A percentile compares a stretch with the other conserved stretches of the same genome.
These are phyloP conservation scores for Hysterium pulicare DNA, from an alignment of 2,329 filamentous ascomycete species.

Conservation along the genomic window DNA sequence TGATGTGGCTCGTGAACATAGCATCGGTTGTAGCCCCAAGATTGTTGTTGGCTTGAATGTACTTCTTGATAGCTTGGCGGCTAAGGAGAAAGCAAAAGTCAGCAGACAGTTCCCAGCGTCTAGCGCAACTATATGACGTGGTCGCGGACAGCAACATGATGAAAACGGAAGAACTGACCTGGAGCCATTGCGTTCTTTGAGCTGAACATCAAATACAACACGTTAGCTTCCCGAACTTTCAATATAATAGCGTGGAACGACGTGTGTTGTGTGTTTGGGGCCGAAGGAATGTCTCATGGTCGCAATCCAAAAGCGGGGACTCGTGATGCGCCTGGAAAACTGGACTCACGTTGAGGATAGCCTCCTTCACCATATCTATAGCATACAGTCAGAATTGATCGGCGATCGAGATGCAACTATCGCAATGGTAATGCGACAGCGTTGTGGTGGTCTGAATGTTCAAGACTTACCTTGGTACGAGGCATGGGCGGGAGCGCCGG, in stretches of 20 bases:
- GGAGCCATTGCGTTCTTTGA: conserved; percentile 68
- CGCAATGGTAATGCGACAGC: conserved; percentile 44
- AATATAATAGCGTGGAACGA: conserved; percentile 9
- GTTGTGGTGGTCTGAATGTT: conserved; percentile 40
- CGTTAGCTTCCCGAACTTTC: conserved; percentile 45
- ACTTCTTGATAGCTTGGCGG: conserved; percentile 72
- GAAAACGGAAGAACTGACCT: conserved; percentile 53
- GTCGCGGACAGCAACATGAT: conserved; percentile 20
- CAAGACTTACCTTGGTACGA: conserved; percentile 63
- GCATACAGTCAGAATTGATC: conserved; percentile 50
- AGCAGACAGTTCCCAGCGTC: conserved; percentile 25
- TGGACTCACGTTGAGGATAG: conserved; percentile 66
- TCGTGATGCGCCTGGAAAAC: conserved; percentile 47
- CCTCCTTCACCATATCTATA: conserved; percentile 71
- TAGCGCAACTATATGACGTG: conserved; percentile 22
- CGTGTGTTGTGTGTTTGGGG: conserved; percentile 27
- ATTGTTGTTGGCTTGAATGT: conserved; percentile 69
- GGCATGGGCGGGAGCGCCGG: conserved; percentile 55
- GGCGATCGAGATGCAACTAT: conserved; percentile 47
- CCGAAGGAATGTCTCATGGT: conserved; percentile 29
- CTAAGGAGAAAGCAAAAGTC: conserved; percentile 42
- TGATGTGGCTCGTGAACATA: conserved; percentile 72
- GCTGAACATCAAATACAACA: conserved; percentile 47
- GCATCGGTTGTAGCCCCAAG: conserved; percentile 53
- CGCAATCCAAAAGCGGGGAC: conserved; percentile 34